Conservation (phyloP, 345 rosid species). For the Conringia planisiliqua region DNA sequence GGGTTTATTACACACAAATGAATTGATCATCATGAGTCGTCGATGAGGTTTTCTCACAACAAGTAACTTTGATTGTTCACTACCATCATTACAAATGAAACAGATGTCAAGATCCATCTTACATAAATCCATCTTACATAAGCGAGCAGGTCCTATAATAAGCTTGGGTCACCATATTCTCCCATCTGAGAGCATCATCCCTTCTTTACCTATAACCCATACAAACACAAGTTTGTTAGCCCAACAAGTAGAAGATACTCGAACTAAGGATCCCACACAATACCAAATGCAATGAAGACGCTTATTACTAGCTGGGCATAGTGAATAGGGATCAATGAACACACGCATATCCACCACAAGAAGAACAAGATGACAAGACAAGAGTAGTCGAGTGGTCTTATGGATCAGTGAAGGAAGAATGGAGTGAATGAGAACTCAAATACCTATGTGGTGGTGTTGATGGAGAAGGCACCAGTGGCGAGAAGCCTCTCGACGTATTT, state of each 20-base stretch:
- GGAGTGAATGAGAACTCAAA: neutral
- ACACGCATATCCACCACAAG: neutral
- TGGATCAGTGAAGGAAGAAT: neutral
- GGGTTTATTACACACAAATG: neutral
- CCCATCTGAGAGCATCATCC: conserved; percentile 7
- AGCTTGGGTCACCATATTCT: neutral
- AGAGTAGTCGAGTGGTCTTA: neutral
- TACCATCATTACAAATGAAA: conserved; percentile 10
- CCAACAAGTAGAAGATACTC: neutral
- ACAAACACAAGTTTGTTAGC: neutral
- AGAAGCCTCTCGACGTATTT: conserved; percentile 94
- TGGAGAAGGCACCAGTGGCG: conserved; percentile 37
- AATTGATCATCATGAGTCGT: neutral
- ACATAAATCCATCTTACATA: neutral
- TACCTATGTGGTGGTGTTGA: conserved; percentile 17
- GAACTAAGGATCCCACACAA: no score
- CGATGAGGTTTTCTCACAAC: neutral
- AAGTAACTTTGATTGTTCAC: neutral
- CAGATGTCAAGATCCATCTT: neutral
- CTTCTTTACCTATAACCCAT: conserved; percentile 17
- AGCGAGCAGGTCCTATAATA: neutral
- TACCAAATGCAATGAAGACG: neutral
- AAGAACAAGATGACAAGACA: neutral
- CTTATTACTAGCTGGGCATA: no score
- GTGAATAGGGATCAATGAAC: neutral